Conservation (phyloP, 768 basidiomycete genomes). For the Mycena crocata region DNA sequence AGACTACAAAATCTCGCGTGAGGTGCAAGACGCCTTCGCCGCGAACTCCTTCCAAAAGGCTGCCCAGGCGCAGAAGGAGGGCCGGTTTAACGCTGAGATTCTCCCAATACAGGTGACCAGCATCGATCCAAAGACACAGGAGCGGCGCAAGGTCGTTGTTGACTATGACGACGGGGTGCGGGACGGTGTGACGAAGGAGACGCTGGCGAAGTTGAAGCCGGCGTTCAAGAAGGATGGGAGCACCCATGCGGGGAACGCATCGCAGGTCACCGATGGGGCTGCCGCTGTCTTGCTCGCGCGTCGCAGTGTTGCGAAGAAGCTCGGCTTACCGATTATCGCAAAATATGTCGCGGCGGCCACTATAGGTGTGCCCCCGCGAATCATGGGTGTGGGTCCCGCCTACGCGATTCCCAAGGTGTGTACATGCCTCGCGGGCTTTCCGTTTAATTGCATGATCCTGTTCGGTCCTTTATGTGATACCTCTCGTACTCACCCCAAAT, state of each 20-base stretch:
- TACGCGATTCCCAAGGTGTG: constrained; percentile 84
- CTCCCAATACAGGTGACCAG: constrained; percentile 80
- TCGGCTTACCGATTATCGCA: constrained; percentile 88
- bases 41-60: constrained; percentile 89
- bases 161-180: constrained; percentile 89
- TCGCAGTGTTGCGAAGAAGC: constrained; percentile 81
- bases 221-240: constrained; percentile 81
- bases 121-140: constrained; percentile 79
- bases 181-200: constrained; percentile 84
- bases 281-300: constrained; percentile 89
- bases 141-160: constrained; percentile 74
- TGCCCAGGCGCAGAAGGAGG: constrained; percentile 80
- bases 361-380: constrained; percentile 86
- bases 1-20: constrained; percentile 80
- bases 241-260: constrained; percentile 90
- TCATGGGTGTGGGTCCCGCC: constrained; percentile 94
- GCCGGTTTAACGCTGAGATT: constrained; percentile 87
- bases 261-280: constrained; percentile 93
- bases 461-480: constrained; percentile 11
- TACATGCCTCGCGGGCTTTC: no score
- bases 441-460: no score
- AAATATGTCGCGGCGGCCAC: constrained; percentile 80
- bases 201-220: constrained; percentile 83
- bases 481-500: background rate
- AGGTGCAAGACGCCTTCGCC: constrained; percentile 86